Percentiles rank a stretch among this genome's conserved stretches.
Conservation (phyloP, 805 yeast species). For the Dipodascus geniculatus region DNA sequence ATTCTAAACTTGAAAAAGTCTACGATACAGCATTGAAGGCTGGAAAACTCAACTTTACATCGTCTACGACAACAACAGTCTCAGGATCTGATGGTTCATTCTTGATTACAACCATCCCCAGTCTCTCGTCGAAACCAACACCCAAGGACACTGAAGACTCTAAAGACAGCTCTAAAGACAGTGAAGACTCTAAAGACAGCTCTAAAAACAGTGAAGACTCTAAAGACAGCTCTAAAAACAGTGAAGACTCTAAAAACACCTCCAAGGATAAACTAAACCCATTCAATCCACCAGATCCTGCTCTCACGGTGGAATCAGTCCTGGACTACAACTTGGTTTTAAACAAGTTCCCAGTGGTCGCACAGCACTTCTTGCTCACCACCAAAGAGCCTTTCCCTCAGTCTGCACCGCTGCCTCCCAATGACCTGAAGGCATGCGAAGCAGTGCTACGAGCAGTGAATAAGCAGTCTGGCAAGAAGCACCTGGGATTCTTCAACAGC, state of each 20-base stretch:
- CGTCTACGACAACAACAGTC: not conserved
- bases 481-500: conserved; percentile 79
- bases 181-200: too few species aligned
- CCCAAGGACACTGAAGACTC: not conserved
- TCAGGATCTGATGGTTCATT: not conserved
- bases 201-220: too few species aligned
- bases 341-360: conserved; percentile 79
- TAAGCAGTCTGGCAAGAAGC: conserved; percentile 27
- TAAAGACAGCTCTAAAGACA: too few species aligned
- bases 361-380: conserved; percentile 67
- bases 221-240: too few species aligned
- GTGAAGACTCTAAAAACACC: too few species aligned
- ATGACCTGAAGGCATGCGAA: conserved; percentile 54
- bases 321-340: conserved; percentile 50
- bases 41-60: not conserved
- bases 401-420: conserved; percentile 53
- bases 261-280: conserved; percentile 39
- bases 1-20: not conserved
- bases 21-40: not conserved
- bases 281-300: conserved; percentile 69
- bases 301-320: conserved; percentile 48
- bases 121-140: not conserved
- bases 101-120: not conserved
- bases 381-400: conserved; percentile 69
- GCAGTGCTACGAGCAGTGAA: conserved; percentile 42